These are phyloP conservation scores for Salix udensis DNA, from an alignment of 345 rosid species.

Conservation along the genomic window DNA sequence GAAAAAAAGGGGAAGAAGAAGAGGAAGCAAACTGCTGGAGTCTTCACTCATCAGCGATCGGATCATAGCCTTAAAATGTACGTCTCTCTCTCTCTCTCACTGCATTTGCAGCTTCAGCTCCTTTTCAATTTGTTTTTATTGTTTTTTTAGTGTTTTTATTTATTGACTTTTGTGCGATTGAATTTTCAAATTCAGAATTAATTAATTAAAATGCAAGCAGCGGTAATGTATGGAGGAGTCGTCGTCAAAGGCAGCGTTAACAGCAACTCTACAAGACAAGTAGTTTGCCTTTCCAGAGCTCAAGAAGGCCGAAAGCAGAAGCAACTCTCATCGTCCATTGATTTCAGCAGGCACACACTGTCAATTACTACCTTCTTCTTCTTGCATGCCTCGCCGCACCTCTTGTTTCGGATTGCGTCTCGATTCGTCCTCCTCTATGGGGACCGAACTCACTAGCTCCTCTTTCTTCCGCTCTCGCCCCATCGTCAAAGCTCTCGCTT, in stretches of 20 bases:
- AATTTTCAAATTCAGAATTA: constrained; percentile 19
- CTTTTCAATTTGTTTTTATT: background rate
- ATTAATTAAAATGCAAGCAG: constrained; percentile 51
- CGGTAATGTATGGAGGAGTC: constrained; percentile 37
- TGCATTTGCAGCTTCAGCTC: background rate
- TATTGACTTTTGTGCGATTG: constrained; percentile 20
- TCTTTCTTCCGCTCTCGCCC: constrained; percentile 36
- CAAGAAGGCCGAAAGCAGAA: background rate
- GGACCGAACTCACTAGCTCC: constrained; percentile 58
- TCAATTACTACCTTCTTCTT: background rate
- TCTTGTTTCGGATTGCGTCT: constrained; percentile 36
- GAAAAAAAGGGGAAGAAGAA: background rate
- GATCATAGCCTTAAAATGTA: background rate
- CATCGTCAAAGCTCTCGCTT: constrained; percentile 53
- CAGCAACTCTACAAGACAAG: background rate
- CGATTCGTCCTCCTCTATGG: constrained; percentile 42
- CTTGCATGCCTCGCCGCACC: constrained; percentile 23
- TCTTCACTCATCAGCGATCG: background rate
- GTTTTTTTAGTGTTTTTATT: constrained; percentile 4
- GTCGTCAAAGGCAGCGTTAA: constrained; percentile 26
- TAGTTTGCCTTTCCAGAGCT: background rate
- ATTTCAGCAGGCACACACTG: constrained; percentile 17
- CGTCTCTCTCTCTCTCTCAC: no score
- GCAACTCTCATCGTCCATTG: background rate
- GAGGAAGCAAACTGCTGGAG: background rate